Evolutionary conservation across 2,329 filamentous ascomycete genomes (phyloP).

Genomic region (Escovopsis sp.): DNA sequence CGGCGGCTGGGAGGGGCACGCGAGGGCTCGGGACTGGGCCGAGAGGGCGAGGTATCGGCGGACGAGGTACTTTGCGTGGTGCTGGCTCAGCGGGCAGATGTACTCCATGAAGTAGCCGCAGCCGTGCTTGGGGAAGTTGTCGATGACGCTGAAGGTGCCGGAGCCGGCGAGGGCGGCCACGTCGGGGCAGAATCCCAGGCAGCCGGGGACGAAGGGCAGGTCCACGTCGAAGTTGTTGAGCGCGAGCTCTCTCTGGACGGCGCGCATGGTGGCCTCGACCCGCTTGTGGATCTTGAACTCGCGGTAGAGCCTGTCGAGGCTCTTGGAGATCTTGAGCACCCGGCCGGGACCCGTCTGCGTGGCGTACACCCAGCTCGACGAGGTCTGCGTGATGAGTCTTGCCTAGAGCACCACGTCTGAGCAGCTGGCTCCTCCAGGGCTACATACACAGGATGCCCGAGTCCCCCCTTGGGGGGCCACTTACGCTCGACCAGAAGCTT

Average conservation of each 20-base stretch:
- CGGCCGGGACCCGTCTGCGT: constrained; percentile 5
- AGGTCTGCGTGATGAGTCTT: constrained; percentile 5
- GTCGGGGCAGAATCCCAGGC: constrained; percentile 3
- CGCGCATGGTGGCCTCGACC: constrained; percentile 3
- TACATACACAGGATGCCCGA: no score
- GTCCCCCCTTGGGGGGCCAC: neutral
- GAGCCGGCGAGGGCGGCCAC: constrained; percentile 2
- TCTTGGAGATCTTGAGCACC: constrained; percentile 4
- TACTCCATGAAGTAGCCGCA: constrained; percentile 8
- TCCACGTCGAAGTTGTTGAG: constrained; percentile 3
- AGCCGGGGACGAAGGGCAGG: constrained; percentile 4
- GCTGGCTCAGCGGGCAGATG: constrained; percentile 6
- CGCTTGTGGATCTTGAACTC: constrained; percentile 4
- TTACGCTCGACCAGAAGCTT: neutral
- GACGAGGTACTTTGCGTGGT: constrained; percentile 7
- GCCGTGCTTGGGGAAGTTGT: constrained; percentile 4
- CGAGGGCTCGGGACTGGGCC: constrained; percentile 5
- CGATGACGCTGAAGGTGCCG: constrained; percentile 1
- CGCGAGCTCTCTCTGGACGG: constrained; percentile 1
- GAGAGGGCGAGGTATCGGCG: constrained; percentile 4
- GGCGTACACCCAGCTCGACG: constrained; percentile 4
- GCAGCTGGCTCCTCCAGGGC: no score
- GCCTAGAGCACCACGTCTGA: neutral
- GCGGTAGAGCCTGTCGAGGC: constrained; percentile 1
- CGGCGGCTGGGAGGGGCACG: neutral